A percentile compares a stretch with the other conserved stretches of the same genome.
Conservation (phyloP, 2,329 filamentous ascomycete genomes). For the Aphanoascus verrucosus region DNA sequence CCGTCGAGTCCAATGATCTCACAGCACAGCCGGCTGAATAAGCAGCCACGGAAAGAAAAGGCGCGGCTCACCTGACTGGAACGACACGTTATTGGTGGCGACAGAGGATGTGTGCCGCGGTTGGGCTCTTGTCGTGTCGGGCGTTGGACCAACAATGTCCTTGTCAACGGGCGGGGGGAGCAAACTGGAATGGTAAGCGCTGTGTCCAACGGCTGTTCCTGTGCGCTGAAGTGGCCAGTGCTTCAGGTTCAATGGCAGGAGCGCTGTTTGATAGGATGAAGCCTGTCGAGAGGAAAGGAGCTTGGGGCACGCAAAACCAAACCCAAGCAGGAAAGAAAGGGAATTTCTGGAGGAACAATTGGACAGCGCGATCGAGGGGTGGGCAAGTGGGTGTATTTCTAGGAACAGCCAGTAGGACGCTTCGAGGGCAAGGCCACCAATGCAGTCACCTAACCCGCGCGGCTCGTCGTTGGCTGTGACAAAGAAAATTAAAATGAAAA, state of each 20-base stretch:
- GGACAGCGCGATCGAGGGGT: background rate
- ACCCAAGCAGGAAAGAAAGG: background rate
- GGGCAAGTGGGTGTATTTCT: slow-evolving; percentile 6
- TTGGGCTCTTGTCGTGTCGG: background rate
- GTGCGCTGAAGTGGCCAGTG: background rate
- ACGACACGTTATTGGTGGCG: slow-evolving; percentile 5
- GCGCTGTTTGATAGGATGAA: background rate
- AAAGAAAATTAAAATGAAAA: slow-evolving; percentile 4
- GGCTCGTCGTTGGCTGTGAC: slow-evolving; percentile 4
- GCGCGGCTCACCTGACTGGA: background rate
- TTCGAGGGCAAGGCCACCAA: background rate
- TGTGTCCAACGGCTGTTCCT: background rate
- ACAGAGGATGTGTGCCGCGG: background rate
- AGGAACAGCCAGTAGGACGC: slow-evolving; percentile 9
- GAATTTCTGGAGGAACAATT: slow-evolving; percentile 6
- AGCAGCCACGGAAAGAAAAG: background rate
- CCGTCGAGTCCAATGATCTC: background rate
- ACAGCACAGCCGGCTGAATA: background rate
- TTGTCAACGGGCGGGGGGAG: background rate
- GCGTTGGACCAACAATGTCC: background rate
- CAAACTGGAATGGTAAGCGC: background rate
- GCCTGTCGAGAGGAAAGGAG: background rate
- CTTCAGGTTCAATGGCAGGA: background rate
- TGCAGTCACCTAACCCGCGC: slow-evolving; percentile 1
- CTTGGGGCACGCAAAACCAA: slow-evolving; percentile 1